A percentile compares a stretch with the other conserved stretches of the same genome.
These are phyloP conservation scores for Talaromyces verruculosus DNA, from an alignment of 2,329 filamentous ascomycete genomes.

Conservation along the genomic window DNA sequence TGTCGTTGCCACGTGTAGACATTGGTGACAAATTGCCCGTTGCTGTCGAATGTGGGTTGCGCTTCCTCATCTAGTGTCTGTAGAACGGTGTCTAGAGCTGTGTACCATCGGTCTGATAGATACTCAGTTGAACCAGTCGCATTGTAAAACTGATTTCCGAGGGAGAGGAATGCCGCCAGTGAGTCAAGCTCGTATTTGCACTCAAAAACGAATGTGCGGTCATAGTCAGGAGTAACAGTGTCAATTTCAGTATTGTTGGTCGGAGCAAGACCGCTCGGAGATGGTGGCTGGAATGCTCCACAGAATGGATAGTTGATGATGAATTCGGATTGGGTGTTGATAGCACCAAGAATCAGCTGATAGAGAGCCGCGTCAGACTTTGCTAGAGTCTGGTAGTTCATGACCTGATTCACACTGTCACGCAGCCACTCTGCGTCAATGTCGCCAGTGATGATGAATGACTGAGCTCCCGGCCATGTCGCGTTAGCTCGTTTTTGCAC, in stretches of 20 bases:
- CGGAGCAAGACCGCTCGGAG: constrained; percentile 70
- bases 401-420: constrained; percentile 89
- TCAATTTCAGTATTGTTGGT: constrained; percentile 81
- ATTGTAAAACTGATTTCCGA: constrained; percentile 83
- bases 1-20: constrained; percentile 82
- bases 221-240: constrained; percentile 79
- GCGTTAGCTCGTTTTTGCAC: constrained; percentile 50
- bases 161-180: constrained; percentile 81
- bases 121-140: constrained; percentile 77
- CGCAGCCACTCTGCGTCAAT: constrained; percentile 92
- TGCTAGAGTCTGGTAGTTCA: constrained; percentile 82
- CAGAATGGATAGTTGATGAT: constrained; percentile 95
- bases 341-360: constrained; percentile 82
- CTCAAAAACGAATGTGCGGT: constrained; percentile 84
- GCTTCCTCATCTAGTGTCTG: constrained; percentile 75
- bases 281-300: constrained; percentile 95
- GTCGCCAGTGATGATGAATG: constrained; percentile 89
- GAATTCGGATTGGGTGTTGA: constrained; percentile 94
- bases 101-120: constrained; percentile 73
- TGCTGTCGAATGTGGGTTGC: constrained; percentile 73
- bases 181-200: constrained; percentile 99
- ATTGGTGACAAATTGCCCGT: constrained; percentile 66
- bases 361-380: constrained; percentile 76
- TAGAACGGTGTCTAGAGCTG: constrained; percentile 73
- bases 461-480: constrained; percentile 77